Base-by-base conservation (phyloP, 768 basidiomycete genomes). In the Pisolithus microcarpus region DNA sequence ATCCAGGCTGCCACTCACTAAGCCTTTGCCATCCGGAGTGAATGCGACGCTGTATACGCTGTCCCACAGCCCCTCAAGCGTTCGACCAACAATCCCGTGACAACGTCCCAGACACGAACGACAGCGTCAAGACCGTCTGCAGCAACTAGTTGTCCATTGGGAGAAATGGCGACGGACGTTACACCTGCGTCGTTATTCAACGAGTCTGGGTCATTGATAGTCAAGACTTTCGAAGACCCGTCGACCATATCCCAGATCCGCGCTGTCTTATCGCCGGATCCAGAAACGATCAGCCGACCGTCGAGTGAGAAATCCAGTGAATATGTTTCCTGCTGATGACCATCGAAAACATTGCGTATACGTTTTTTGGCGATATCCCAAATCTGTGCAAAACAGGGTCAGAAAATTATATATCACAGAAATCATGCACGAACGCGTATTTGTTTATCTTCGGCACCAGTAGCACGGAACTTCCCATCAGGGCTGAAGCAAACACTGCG, bases 321-420 rank as follows among this genome's bases (percentile, higher is more conserved):
- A 69, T 95, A 95, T 61, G 95, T 92, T 62, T 95, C 92, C 62
- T 91, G 87, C 60, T 82, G 81, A 70, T 96, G 93, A 5, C 93
- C 93, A 56, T 87, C 83, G 59, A 94, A 91, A 10, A 88, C 72
- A 55, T 80, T 84, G 50, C 83, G 79, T 62, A 94, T 89, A 34
- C 79, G 79, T 59, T 85, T 84, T 60, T 82, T 84, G 43, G 76
- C 76, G 57, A 96, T n/a, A n/a, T 94, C 91, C 93, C 93, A 96
- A 59, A 96, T 90, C 87, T 93, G 30, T 38, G 46, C 28, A 38
- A 18, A 55, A 43, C 16, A 36, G 40, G 49, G 38, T 61, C 39
- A 58, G 50, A 54, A 38, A 49, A 16, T 23, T 26, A 5, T 24
- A 24, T 5, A 24, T 24, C 23, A 24, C 3, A 24, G 23, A 24